A percentile compares a stretch with the other conserved stretches of the same genome.
These are phyloP conservation scores for Kwoniella sp. DNA, from an alignment of 768 basidiomycete species.

Conservation along the genomic window DNA sequence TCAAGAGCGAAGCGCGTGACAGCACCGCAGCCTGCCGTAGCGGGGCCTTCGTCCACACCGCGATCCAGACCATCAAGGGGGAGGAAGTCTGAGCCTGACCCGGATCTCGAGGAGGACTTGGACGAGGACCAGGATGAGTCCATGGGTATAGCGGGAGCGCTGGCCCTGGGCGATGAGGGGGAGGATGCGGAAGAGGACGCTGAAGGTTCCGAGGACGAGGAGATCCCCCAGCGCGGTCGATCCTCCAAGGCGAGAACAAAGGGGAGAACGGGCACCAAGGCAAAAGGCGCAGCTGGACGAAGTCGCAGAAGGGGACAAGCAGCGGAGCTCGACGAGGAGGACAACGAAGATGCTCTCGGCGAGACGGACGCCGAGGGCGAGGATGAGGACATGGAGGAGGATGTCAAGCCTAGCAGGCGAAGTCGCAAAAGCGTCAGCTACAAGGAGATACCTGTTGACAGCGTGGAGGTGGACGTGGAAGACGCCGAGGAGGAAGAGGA, in stretches of 20 bases:
- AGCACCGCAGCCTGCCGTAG: background rate
- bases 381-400: conserved; percentile 6
- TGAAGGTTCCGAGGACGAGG: conserved; percentile 13
- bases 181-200: conserved; percentile 13
- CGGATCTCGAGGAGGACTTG: conserved; percentile 8
- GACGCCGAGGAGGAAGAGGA: conserved; percentile 20
- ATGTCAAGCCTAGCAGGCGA: conserved; percentile 5
- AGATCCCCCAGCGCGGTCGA: background rate
- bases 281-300: conserved; percentile 8
- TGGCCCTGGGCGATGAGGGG: conserved; percentile 18
- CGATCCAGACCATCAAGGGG: background rate
- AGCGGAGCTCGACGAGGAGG: background rate
- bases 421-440: conserved; percentile 34
- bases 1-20: conserved; percentile 8
- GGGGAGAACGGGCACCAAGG: conserved; percentile 2
- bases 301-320: conserved; percentile 1
- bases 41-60: too few relatives aligned
- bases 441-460: conserved; percentile 21
- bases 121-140: conserved; percentile 2
- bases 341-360: conserved; percentile 4
- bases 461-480: conserved; percentile 20
- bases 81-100: conserved; percentile 4
- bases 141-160: conserved; percentile 4
- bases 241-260: conserved; percentile 1
- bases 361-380: conserved; percentile 6